A percentile compares a stretch with the other conserved stretches of the same genome.
phyloP scores from a whole-genome alignment of 371 early-diverging fungal genomes.

The Mucor circinelloides region DNA sequence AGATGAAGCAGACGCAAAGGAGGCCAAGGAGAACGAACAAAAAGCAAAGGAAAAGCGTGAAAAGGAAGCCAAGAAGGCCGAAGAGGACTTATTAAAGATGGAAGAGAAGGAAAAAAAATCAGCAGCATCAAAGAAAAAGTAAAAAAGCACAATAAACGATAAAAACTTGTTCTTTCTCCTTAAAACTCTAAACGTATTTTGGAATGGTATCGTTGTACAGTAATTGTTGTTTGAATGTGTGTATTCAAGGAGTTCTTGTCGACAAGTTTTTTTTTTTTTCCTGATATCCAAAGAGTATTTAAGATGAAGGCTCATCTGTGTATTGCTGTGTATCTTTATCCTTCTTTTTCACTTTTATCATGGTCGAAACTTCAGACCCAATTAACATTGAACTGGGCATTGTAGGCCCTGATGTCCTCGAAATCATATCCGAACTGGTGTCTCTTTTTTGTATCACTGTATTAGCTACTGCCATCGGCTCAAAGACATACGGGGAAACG shows the following conservation, averaged over 20 bases:
- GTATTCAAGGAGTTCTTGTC: not conserved
- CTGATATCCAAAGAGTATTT: not conserved
- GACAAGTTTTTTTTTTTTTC: constrained; percentile 7
- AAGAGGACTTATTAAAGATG: constrained; percentile 31
- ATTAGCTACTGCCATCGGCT: constrained; percentile 36
- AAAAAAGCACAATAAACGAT: not conserved
- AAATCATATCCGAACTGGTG: constrained; percentile 42
- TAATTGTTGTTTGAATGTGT: constrained; percentile 1
- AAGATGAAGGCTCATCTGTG: not conserved
- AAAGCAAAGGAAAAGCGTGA: constrained; percentile 33
- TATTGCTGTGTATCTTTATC: not conserved
- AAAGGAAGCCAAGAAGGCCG: constrained; percentile 38
- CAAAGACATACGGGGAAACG: constrained; percentile 44
- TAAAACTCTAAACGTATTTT: not conserved
- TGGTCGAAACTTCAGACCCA: constrained; percentile 1
- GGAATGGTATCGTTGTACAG: not conserved
- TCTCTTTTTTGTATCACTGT: constrained; percentile 45
- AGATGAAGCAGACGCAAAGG: constrained; percentile 42
- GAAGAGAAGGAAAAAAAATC: constrained; percentile 30
- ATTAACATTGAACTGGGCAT: constrained; percentile 13
- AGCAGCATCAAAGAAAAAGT: constrained; percentile 15
- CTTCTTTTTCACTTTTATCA: not conserved
- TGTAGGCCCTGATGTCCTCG: constrained; percentile 38
- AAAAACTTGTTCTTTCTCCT: not conserved
- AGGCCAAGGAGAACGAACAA: constrained; percentile 32